Base-by-base conservation (phyloP, 163 green algal species). In the Scenedesmus sp. region DNA sequence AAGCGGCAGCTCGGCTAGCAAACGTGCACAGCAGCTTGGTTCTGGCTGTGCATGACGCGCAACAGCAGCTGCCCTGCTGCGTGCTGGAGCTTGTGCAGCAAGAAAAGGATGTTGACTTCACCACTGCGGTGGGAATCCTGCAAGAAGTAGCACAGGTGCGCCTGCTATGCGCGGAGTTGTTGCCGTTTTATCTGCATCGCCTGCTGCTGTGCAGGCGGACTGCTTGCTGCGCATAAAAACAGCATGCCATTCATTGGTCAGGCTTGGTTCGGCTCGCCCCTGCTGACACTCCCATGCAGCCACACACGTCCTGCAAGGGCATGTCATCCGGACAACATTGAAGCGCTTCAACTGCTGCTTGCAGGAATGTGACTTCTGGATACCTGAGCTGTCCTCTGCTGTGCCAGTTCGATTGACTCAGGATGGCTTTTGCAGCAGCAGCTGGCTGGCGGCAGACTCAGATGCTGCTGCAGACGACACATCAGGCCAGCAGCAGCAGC, bases 51-150 rank as follows among this genome's bases (percentile, higher is more conserved):
- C 55, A 86, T 67, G 81, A 86, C 26, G 81, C 6, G 15, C 23
- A 34, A 15, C 13, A 34, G 13, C 52, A 60, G 18, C 18, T 26
- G 54, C 81, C 81, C 23, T 55, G 34, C 55, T 60, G 34, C 13
- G 81, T 86, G 81, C 20, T 86, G 34, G 81, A 86, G 54, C 15
- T 86, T 52, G 81, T 56, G 3, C 81, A 86, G 52, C 81, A 86
- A 15, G 81, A 86, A 8, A 56, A 15, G 34, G 46, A 86, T 7
- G 54, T 86, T 4, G 54, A 86, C 46, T 67, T 86, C 81, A 60
- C 52, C 13, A 26, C 34, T 56, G 81, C 81, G 46, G 81, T 86
- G 52, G 13, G 46, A 3, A 67, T 86, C 54, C 81, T 86, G 52
- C 18, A 60, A 34, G 54, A 26, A 15, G 81, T 86, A 20, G 52